These are phyloP conservation scores for Geranium brycei DNA, from an alignment of 345 rosid genomes.

Conservation along the genomic window DNA sequence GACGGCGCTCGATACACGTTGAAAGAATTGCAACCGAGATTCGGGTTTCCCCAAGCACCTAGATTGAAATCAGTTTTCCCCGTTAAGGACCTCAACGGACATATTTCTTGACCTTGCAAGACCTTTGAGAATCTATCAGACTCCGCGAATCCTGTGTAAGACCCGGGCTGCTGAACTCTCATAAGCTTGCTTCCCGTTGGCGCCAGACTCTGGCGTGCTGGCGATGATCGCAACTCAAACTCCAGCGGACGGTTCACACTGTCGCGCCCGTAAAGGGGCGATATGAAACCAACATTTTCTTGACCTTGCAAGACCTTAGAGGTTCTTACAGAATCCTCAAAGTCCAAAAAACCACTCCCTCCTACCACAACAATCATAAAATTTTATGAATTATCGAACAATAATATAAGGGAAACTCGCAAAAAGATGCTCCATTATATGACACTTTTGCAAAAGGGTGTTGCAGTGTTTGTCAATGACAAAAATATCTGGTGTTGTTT, in stretches of 20 bases:
- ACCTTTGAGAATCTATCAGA: slow-evolving; percentile 60
- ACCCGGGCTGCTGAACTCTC: slow-evolving; percentile 12
- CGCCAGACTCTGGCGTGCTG: slow-evolving; percentile 36
- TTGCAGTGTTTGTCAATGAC: no score
- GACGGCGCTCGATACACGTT: slow-evolving; percentile 33
- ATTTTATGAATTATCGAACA: not conserved
- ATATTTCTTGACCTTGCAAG: slow-evolving; percentile 99
- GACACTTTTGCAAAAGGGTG: no score
- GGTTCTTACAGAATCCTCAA: slow-evolving; percentile 77
- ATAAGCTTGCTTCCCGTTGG: slow-evolving; percentile 28
- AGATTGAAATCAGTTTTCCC: slow-evolving; percentile 31
- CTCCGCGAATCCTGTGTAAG: slow-evolving; percentile 48
- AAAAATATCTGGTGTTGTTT: no score
- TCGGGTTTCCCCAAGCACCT: slow-evolving; percentile 43
- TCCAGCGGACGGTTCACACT: slow-evolving; percentile 41
- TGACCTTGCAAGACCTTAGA: slow-evolving; percentile 99
- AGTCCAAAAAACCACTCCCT: slow-evolving; percentile 57
- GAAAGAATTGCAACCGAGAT: slow-evolving; percentile 32
- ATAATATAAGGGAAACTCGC: no score
- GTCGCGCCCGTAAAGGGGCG: slow-evolving; percentile 49
- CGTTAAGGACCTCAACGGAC: slow-evolving; percentile 44
- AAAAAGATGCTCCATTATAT: no score
- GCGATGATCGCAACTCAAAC: slow-evolving; percentile 41
- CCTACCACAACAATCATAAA: slow-evolving; percentile 22
- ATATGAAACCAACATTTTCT: slow-evolving; percentile 76